Conservation (phyloP, 805 yeast genomes). For the Pichia deserticola region DNA sequence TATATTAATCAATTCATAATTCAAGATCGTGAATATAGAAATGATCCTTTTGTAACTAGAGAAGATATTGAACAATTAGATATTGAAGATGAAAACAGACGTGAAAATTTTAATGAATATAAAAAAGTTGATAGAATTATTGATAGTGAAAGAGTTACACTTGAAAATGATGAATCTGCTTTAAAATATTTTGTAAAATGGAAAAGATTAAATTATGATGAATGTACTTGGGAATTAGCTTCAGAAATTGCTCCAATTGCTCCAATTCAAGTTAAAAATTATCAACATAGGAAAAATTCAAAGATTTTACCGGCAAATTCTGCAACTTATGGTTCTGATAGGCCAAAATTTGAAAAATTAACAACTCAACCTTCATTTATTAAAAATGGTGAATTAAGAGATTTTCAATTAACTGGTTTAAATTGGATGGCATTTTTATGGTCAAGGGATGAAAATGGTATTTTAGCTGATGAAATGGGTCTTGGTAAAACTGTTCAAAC, state of each 20-base stretch:
- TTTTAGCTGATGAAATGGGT: conserved; percentile 98
- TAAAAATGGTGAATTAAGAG: conserved; percentile 87
- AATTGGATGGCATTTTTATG: conserved; percentile 99
- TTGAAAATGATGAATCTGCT: conserved; percentile 55
- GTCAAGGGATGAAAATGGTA: conserved; percentile 97
- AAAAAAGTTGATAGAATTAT: conserved; percentile 86
- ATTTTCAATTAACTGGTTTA: conserved; percentile 94
- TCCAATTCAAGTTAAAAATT: conserved; percentile 76
- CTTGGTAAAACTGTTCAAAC: conserved; percentile 97
- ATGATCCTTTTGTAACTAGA: conserved; percentile 73
- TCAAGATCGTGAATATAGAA: conserved; percentile 66
- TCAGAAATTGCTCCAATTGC: conserved; percentile 76
- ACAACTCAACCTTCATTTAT: conserved; percentile 81
- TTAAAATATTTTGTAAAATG: conserved; percentile 86
- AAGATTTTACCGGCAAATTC: conserved; percentile 79
- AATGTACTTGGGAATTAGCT: conserved; percentile 95
- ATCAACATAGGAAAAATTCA: conserved; percentile 72
- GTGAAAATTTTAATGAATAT: conserved; percentile 78
- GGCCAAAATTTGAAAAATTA: conserved; percentile 89
- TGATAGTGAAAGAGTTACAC: conserved; percentile 64
- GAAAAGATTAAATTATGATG: conserved; percentile 90
- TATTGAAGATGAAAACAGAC: conserved; percentile 74
- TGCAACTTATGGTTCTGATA: conserved; percentile 60
- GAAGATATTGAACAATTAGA: conserved; percentile 95
- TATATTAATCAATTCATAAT: conserved; percentile 74